Base-by-base conservation (phyloP, 495 filamentous ascomycete species). In the Penicillium robsamsonii region DNA sequence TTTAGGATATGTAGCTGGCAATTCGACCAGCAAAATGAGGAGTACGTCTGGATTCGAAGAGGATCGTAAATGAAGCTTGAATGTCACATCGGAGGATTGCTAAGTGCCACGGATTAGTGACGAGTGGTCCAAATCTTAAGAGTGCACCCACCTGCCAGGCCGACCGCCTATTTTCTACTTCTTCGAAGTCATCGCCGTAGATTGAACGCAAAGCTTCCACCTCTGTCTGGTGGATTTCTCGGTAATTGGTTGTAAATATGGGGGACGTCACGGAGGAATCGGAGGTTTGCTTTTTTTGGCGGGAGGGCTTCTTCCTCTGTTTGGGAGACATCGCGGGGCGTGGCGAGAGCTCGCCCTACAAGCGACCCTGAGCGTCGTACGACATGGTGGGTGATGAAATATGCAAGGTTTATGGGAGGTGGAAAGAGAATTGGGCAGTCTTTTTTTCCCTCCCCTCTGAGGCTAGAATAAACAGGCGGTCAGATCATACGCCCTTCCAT, bases 1-100 rank as follows among this genome's bases (percentile, higher is more conserved):
- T 70, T 93, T 96, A 8, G 95, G 95, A 70, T 98, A 98, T 0
- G 94, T 97, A 12, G 93, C 87, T 11, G 90, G 92, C 25, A 98
- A 68, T 31, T 87, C 85, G 35, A 94, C 88, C 25, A 74, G 70
- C 18, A 96, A 70, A 1, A 81, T 82, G 10, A 91, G 72, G 15
- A 73, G 72, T 29, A 86, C 76, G 10, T 89, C 84, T 30, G 84
- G 79, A 52, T 92, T 87, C 2, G 85, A 84, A 22, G 81, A 80
- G 10, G 91, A 81, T 62, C 84, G 89, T 30, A 97, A 74, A 49
- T 79, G 81, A 50, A 98, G 85, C 59, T 88, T 87, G 63, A 97
- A 95, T 0, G 82, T 79, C 29, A 88, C 84, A 65, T 95, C 88
- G 42, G 81, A 79, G 4, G 88, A 84, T 84, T 90, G 91, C 83